Conservation (phyloP, 2,329 filamentous ascomycete genomes). For the Penicillium sp. region DNA sequence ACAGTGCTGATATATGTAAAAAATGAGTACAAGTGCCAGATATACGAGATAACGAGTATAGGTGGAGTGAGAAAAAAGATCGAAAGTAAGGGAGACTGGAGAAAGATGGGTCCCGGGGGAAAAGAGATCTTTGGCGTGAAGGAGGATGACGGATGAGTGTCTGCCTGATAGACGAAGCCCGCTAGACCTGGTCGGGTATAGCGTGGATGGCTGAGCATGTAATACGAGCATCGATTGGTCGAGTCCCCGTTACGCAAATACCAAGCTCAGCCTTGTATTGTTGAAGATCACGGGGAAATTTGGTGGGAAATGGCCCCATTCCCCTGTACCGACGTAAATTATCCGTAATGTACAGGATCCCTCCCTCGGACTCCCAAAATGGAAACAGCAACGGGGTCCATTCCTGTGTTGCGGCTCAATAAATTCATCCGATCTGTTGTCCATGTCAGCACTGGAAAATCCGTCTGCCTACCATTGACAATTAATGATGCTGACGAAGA, state of each 20-base stretch:
- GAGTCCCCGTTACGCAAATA: not conserved
- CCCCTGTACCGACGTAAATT: not conserved
- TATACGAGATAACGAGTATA: not conserved
- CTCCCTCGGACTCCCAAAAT: constrained; percentile 3
- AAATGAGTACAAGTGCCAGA: not conserved
- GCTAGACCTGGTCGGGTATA: constrained; percentile 25
- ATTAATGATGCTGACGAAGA: not conserved
- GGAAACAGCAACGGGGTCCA: constrained; percentile 3
- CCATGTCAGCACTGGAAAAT: not conserved
- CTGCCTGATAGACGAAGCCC: constrained; percentile 40
- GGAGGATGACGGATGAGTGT: constrained; percentile 32
- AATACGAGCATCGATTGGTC: constrained; percentile 13
- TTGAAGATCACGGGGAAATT: not conserved
- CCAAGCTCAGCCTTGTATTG: not conserved
- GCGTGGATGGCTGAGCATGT: constrained; percentile 22
- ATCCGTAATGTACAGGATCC: not conserved
- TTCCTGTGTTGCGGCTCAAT: constrained; percentile 4
- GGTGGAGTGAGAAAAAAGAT: constrained; percentile 9
- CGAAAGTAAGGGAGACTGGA: constrained; percentile 3
- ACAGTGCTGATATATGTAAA: not conserved
- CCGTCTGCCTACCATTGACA: not conserved
- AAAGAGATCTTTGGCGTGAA: constrained; percentile 9
- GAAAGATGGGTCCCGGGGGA: constrained; percentile 7
- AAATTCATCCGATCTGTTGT: not conserved
- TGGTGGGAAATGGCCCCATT: not conserved